phyloP scores from a whole-genome alignment of 1,139 yeast genomes.

The Taphrina betulina region DNA sequence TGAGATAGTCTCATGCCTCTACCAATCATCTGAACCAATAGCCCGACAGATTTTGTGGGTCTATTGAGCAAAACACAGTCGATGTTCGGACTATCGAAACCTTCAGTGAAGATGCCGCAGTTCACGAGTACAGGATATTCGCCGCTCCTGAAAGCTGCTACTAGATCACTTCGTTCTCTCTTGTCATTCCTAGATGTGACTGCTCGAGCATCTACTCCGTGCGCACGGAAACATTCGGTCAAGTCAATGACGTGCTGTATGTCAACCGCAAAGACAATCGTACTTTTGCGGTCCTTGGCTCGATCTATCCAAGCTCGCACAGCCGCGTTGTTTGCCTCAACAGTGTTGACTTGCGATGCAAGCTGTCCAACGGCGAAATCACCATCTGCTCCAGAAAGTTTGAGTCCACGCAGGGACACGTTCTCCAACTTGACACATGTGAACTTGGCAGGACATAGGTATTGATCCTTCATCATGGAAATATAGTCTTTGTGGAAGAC shows the following conservation, averaged over 20 bases:
- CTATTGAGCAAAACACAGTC: conserved; percentile 77
- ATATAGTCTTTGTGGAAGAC: conserved; percentile 60
- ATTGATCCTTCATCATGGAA: conserved; percentile 11
- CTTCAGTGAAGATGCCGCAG: conserved; percentile 87
- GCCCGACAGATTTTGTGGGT: conserved; percentile 73
- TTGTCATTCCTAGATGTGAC: conserved; percentile 68
- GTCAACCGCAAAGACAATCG: conserved; percentile 77
- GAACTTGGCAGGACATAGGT: conserved; percentile 60
- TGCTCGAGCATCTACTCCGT: conserved; percentile 69
- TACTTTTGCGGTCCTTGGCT: conserved; percentile 52
- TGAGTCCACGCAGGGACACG: conserved; percentile 46
- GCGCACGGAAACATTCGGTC: conserved; percentile 54
- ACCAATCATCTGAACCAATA: conserved; percentile 86
- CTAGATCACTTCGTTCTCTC: conserved; percentile 53
- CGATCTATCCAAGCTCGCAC: conserved; percentile 56
- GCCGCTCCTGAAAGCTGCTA: conserved; percentile 63
- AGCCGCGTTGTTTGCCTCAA: conserved; percentile 56
- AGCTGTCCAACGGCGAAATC: conserved; percentile 60
- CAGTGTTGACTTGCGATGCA: conserved; percentile 57
- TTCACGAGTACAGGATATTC: conserved; percentile 72
- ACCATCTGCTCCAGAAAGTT: conserved; percentile 42
- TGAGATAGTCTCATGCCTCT: conserved; percentile 71
- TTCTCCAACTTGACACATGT: conserved; percentile 53
- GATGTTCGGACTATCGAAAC: conserved; percentile 89
- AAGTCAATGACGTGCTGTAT: conserved; percentile 63